Percentiles rank a stretch among this genome's conserved stretches.
Evolutionary conservation across 2,329 filamentous ascomycete species (phyloP).

Genomic region (Lecanosticta acicola): DNA sequence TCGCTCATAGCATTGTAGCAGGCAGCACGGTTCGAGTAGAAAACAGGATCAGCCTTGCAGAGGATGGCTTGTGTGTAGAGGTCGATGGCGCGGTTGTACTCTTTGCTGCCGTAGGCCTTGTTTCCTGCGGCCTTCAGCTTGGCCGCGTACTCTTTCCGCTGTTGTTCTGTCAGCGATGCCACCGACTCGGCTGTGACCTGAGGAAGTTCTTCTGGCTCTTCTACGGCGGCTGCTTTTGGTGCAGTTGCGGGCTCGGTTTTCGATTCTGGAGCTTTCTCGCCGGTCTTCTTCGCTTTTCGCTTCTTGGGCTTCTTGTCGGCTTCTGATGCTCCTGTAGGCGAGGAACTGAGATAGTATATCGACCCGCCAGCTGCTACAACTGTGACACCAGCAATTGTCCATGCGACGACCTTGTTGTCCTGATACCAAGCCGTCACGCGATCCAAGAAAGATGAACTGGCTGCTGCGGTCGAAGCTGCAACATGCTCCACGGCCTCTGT

Average conservation of each 20-base stretch:
- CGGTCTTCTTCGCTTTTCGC: constrained; percentile 75
- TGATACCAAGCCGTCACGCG: constrained; percentile 85
- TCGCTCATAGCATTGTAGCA: constrained; percentile 91
- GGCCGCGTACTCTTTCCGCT: constrained; percentile 78
- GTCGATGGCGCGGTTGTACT: constrained; percentile 88
- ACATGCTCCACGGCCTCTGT: constrained; percentile 14
- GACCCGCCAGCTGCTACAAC: constrained; percentile 87
- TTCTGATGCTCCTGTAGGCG: constrained; percentile 29
- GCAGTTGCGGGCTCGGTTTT: constrained; percentile 21
- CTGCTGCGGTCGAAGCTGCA: constrained; percentile 29
- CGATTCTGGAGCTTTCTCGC: constrained; percentile 43
- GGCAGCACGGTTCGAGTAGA: constrained; percentile 96
- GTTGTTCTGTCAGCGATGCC: constrained; percentile 47
- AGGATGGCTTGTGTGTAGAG: constrained; percentile 94
- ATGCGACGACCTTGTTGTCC: constrained; percentile 91
- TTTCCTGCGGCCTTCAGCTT: constrained; percentile 95
- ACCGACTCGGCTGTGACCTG: constrained; percentile 46
- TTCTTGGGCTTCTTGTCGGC: constrained; percentile 78
- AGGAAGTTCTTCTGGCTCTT: constrained; percentile 44
- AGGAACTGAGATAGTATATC: constrained; percentile 72
- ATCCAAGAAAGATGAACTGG: constrained; percentile 71
- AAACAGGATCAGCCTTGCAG: constrained; percentile 95
- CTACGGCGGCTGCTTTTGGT: constrained; percentile 30
- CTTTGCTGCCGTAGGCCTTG: constrained; percentile 90
- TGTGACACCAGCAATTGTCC: constrained; percentile 91